These are phyloP conservation scores for Rhizopogon roseolus DNA, from an alignment of 768 basidiomycete genomes.

Conservation along the genomic window DNA sequence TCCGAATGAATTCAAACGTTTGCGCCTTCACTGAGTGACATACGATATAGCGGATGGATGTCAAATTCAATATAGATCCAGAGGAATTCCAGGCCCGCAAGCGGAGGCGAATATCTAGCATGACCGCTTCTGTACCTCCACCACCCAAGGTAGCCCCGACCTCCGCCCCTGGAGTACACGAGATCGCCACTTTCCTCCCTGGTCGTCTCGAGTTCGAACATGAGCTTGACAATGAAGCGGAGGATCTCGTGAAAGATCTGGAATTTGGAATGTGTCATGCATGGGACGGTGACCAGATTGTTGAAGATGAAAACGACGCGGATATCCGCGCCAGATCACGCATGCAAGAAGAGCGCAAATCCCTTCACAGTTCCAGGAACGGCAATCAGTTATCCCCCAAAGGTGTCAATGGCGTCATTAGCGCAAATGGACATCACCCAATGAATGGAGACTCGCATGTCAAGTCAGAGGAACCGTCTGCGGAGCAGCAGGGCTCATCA, in stretches of 20 bases:
- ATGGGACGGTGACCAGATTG: slow-evolving; percentile 79
- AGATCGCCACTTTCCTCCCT: slow-evolving; percentile 89
- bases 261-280: slow-evolving; percentile 89
- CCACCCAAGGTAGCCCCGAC: slow-evolving; percentile 74
- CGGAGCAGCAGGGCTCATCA: slow-evolving; percentile 27
- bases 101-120: slow-evolving; percentile 78
- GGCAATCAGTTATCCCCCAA: slow-evolving; percentile 19
- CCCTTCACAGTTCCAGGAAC: slow-evolving; percentile 12
- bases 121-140: slow-evolving; percentile 55
- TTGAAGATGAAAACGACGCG: slow-evolving; percentile 72
- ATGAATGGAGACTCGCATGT: slow-evolving; percentile 32
- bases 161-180: slow-evolving; percentile 88
- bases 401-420: slow-evolving; percentile 23
- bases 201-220: slow-evolving; percentile 99
- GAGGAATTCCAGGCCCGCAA: slow-evolving; percentile 87
- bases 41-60: slow-evolving; percentile 37
- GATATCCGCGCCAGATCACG: slow-evolving; percentile 55
- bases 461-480: slow-evolving; percentile 45
- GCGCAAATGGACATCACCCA: slow-evolving; percentile 33
- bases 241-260: slow-evolving; percentile 90
- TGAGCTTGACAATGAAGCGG: slow-evolving; percentile 95
- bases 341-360: slow-evolving; percentile 36
- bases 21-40: slow-evolving; percentile 10
- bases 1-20: slow-evolving; percentile 3
- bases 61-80: slow-evolving; percentile 65